Percentiles rank a stretch among this genome's conserved stretches.
Evolutionary conservation across 1,284 basidiomycete genomes (phyloP).

Genomic region (Malassezia japonica): DNA sequence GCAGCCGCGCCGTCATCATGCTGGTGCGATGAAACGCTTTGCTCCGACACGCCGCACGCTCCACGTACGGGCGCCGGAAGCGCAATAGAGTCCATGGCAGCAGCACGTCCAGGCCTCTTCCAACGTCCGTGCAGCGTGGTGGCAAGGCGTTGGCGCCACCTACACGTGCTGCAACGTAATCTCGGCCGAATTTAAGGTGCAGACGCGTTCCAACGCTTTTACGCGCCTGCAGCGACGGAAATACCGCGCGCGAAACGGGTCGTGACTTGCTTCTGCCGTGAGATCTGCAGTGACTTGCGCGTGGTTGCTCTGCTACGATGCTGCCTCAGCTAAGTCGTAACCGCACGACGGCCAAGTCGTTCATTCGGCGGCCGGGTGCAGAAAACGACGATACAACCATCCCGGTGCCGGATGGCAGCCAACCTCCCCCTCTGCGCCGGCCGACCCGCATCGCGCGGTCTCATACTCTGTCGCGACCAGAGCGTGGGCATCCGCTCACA

Average conservation of each 20-base stretch:
- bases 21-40: neutral
- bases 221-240: neutral
- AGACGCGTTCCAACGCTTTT: too few relatives aligned
- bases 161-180: neutral
- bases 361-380: constrained; percentile 35
- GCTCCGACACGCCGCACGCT: neutral
- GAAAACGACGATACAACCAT: constrained; percentile 28
- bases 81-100: constrained; percentile 3
- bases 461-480: constrained; percentile 61
- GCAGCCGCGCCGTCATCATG: neutral
- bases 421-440: constrained; percentile 42
- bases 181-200: too few relatives aligned
- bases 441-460: constrained; percentile 41
- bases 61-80: neutral
- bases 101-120: neutral
- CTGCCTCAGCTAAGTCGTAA: constrained; percentile 12
- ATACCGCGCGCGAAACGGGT: too few relatives aligned
- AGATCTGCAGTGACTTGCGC: too few relatives aligned
- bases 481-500: constrained; percentile 56
- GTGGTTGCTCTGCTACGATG: neutral
- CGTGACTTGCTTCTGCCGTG: too few relatives aligned
- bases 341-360: constrained; percentile 29
- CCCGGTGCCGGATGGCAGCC: constrained; percentile 33
- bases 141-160: too few relatives aligned
- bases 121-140: neutral